Conservation (phyloP, 139 green algal genomes). For the Choricystis sp. region DNA sequence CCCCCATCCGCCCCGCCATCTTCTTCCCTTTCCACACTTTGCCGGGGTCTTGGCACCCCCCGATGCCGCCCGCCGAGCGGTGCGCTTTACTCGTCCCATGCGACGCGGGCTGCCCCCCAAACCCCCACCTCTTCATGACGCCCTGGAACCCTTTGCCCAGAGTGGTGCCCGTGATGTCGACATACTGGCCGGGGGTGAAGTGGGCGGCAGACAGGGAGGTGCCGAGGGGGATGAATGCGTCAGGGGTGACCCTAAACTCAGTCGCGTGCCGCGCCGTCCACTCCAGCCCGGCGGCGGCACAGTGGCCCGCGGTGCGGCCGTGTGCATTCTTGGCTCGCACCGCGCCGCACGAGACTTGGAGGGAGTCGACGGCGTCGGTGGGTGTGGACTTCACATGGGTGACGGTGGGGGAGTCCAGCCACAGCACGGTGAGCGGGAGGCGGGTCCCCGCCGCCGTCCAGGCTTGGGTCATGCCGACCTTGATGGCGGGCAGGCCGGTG, state of each 20-base stretch:
- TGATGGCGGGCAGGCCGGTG: slow-evolving; percentile 73
- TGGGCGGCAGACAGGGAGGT: slow-evolving; percentile 58
- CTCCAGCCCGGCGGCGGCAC: slow-evolving; percentile 14
- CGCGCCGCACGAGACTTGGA: slow-evolving; percentile 67
- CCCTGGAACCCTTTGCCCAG: slow-evolving; percentile 92
- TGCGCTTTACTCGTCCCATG: slow-evolving; percentile 80
- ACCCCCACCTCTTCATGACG: slow-evolving; percentile 88
- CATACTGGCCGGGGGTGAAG: slow-evolving; percentile 79
- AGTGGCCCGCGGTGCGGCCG: slow-evolving; percentile 13
- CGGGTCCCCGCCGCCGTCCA: slow-evolving; percentile 81
- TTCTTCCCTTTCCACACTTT: slow-evolving; percentile 95
- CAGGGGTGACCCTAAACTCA: slow-evolving; percentile 72
- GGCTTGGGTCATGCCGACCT: slow-evolving; percentile 90
- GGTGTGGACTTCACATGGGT: slow-evolving; percentile 54
- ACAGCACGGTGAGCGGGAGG: slow-evolving; percentile 88
- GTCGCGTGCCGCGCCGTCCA: slow-evolving; percentile 24
- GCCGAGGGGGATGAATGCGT: slow-evolving; percentile 74
- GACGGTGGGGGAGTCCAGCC: slow-evolving; percentile 68
- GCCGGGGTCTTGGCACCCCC: slow-evolving; percentile 54
- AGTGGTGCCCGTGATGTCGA: slow-evolving; percentile 80
- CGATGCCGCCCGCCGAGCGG: slow-evolving; percentile 42
- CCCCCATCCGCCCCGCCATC: slow-evolving; percentile 89
- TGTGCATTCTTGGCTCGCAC: slow-evolving; percentile 53
- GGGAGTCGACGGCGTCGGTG: slow-evolving; percentile 51
- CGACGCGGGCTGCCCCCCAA: slow-evolving; percentile 67